Evolutionary conservation across 2,329 filamentous ascomycete genomes (phyloP), one percentile per base, ranked within the genome.

Genomic region (Exophiala phaeomuriformis): DNA sequence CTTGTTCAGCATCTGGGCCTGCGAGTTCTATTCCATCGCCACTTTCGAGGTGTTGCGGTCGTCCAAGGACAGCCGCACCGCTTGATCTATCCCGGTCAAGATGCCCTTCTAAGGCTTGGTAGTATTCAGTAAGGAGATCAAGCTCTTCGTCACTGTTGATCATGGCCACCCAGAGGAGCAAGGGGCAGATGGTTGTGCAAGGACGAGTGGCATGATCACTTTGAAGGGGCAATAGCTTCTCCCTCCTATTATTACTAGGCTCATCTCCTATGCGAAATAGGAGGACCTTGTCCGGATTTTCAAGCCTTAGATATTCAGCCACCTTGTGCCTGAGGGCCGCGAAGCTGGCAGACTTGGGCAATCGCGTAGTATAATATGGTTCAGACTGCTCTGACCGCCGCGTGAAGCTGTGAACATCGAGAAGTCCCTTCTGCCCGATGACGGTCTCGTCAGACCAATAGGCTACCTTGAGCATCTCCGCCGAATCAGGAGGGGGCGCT

Each of bases 401-500:
- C 47, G 53, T 74, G 63, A 61, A 71, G 68, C 55, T 74, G 70
- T n/a, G 68, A 65, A 57, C 49, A 41, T 75, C 70, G 43, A 74
- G 71, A 2, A 74, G 61, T 47, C 70, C 72, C 48, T 60, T 56
- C 41, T 69, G 54, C 35, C 66, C 61, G 30, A 67, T 65, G 40
- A 69, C 67, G 19, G 63, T 60, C 3, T 67, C 59, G 27, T 71
- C 62, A 1, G 67, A 19, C 19, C 19, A 67, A 54, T 72, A 74
- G 2, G 73, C 58, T 51, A 74, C 72, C 30, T 74, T 63, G 10
- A 68, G 62, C 30, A 74, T 49, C 4, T 65, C 51, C 64, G 61
- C 27, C 58, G 53, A 27, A 49, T 52, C 19, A 19, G 19, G 19
- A 19, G 19, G 19, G 19, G 19, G 19, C 19, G 19, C 19, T 19